A percentile compares a stretch with the other conserved stretches of the same genome.
Conservation (phyloP, 495 filamentous ascomycete genomes). For the Tetracladium setigerum region DNA sequence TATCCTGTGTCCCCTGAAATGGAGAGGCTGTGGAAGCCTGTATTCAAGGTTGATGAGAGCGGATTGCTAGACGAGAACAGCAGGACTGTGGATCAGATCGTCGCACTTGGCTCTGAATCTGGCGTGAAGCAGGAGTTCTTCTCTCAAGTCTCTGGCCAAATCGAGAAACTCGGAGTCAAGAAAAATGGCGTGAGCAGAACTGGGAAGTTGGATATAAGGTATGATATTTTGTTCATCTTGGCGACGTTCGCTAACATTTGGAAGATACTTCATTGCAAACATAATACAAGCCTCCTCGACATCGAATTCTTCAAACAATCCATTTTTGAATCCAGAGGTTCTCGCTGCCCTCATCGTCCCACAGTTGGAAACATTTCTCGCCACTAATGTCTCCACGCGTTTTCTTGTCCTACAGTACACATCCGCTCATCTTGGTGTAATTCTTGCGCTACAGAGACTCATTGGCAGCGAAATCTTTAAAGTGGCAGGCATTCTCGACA, state of each 20-base stretch:
- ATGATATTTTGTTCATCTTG: not conserved
- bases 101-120: slow-evolving; percentile 23
- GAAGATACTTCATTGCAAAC: slow-evolving; percentile 22
- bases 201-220: slow-evolving; percentile 21
- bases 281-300: slow-evolving; percentile 15
- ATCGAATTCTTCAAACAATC: slow-evolving; percentile 7
- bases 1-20: slow-evolving; percentile 12
- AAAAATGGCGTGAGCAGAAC: slow-evolving; percentile 18
- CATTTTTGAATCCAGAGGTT: slow-evolving; percentile 13
- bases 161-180: slow-evolving; percentile 22
- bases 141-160: slow-evolving; percentile 16
- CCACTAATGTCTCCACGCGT: slow-evolving; percentile 14
- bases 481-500: slow-evolving; percentile 21
- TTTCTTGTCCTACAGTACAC: slow-evolving; percentile 19
- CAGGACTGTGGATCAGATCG: slow-evolving; percentile 22
- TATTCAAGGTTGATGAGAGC: slow-evolving; percentile 19
- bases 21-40: slow-evolving; percentile 20
- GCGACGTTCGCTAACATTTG: not conserved
- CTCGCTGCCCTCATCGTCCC: slow-evolving; percentile 22
- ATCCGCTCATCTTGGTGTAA: slow-evolving; percentile 6
- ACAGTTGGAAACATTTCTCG: slow-evolving; percentile 22
- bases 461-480: slow-evolving; percentile 19
- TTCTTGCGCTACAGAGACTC: slow-evolving; percentile 18
- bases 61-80: slow-evolving; percentile 10
- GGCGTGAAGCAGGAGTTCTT: slow-evolving; percentile 21